A percentile compares a stretch with the other conserved stretches of the same genome.
Conservation (phyloP, 345 rosid genomes). For the Syzygium grande region DNA sequence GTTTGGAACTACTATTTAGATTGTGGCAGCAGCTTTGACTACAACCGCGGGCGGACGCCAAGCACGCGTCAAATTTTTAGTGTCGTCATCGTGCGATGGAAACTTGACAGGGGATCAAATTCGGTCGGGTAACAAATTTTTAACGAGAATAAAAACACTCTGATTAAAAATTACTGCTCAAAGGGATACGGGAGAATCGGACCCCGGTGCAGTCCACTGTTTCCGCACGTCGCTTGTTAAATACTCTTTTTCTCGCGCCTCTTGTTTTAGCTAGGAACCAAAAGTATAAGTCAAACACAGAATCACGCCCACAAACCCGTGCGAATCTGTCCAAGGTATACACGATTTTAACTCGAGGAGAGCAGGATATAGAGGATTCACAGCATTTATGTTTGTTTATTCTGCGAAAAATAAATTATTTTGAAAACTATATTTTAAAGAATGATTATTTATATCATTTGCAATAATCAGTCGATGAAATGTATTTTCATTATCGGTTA, state of each 20-base stretch:
- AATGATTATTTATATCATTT: no score
- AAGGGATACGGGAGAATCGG: no score
- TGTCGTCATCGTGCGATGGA: background rate
- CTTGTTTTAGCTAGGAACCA: background rate
- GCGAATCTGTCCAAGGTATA: background rate
- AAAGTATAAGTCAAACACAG: background rate
- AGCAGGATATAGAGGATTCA: background rate
- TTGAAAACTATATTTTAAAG: no score
- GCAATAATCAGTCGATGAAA: background rate
- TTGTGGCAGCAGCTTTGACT: no score
- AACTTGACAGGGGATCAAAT: rapidly evolving
- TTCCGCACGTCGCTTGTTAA: background rate
- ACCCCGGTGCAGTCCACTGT: no score
- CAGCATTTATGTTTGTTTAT: background rate
- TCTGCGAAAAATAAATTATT: no score
- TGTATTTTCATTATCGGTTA: background rate
- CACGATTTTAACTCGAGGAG: no score
- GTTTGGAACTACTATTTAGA: no score
- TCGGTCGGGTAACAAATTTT: rapidly evolving
- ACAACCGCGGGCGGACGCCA: background rate
- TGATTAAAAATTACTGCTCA: background rate
- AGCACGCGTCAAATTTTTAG: background rate
- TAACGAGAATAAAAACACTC: rapidly evolving
- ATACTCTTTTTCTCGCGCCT: background rate
- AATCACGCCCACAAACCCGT: rapidly evolving